phyloP scores from a whole-genome alignment of 495 filamentous ascomycete species.

The Penicillium subrubescens region DNA sequence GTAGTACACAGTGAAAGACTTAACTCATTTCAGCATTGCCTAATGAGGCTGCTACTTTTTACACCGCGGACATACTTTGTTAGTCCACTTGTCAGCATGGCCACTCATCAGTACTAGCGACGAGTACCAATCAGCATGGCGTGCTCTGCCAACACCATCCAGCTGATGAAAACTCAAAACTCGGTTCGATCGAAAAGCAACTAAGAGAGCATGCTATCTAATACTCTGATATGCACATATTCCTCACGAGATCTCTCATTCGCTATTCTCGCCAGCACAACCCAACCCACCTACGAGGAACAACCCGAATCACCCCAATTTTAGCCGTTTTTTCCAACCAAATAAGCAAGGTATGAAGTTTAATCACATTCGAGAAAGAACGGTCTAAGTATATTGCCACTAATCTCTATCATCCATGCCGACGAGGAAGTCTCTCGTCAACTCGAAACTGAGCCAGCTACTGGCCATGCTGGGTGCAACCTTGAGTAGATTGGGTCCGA shows the following conservation, averaged over 20 bases:
- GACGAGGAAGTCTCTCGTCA: conserved; percentile 84
- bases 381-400: conserved; percentile 22
- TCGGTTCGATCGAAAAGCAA: neutral
- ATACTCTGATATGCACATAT: no score
- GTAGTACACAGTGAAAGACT: neutral
- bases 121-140: neutral
- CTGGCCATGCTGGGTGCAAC: conserved; percentile 98
- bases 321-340: neutral
- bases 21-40: neutral
- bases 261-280: neutral
- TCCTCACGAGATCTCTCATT: neutral
- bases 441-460: conserved; percentile 95
- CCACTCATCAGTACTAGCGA: neutral
- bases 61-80: neutral
- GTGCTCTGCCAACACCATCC: neutral
- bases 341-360: neutral
- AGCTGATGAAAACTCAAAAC: neutral
- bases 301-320: no score
- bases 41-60: neutral
- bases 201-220: neutral
- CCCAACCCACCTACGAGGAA: no score
- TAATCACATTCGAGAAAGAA: neutral
- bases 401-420: conserved; percentile 48
- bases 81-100: neutral
- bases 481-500: conserved; percentile 92